Conservation (phyloP, 345 rosid species). For the Kandelia obovata region DNA sequence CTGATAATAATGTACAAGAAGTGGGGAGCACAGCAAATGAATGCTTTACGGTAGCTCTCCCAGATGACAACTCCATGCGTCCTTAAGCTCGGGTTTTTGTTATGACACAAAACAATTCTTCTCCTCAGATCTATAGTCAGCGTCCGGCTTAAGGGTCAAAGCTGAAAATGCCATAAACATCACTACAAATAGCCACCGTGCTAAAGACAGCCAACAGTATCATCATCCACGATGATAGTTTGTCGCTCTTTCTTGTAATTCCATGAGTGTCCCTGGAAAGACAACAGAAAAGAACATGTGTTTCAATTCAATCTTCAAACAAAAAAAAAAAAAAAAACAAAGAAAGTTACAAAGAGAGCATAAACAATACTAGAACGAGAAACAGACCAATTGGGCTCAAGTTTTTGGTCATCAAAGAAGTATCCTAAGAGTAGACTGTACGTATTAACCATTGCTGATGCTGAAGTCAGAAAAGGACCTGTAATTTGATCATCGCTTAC, state of each 20-base stretch:
- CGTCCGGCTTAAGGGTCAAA: conserved; percentile 19
- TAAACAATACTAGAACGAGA: neutral
- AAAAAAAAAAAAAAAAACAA: neutral
- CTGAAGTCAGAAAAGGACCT: neutral
- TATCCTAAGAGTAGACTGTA: neutral
- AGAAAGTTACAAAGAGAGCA: too few species aligned
- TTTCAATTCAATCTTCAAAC: neutral
- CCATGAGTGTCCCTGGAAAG: conserved; percentile 45
- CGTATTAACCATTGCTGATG: neutral
- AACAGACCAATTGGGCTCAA: neutral
- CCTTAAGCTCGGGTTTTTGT: conserved; percentile 1
- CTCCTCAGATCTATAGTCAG: conserved; percentile 12
- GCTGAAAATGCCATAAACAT: conserved; percentile 39
- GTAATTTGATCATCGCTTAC: conserved; percentile 22
- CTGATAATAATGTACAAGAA: too few species aligned
- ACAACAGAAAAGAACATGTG: neutral
- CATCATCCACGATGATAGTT: conserved; percentile 52
- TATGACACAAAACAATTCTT: neutral
- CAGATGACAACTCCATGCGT: neutral
- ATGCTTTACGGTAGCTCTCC: too few species aligned
- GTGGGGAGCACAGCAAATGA: too few species aligned
- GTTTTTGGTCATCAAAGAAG: neutral
- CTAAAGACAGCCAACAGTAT: conserved; percentile 52
- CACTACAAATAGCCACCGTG: conserved; percentile 54
- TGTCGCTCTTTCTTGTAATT: conserved; percentile 52